Evolutionary conservation across 2,329 filamentous ascomycete genomes (phyloP).

Genomic region (Nannizziopsis barbatae): DNA sequence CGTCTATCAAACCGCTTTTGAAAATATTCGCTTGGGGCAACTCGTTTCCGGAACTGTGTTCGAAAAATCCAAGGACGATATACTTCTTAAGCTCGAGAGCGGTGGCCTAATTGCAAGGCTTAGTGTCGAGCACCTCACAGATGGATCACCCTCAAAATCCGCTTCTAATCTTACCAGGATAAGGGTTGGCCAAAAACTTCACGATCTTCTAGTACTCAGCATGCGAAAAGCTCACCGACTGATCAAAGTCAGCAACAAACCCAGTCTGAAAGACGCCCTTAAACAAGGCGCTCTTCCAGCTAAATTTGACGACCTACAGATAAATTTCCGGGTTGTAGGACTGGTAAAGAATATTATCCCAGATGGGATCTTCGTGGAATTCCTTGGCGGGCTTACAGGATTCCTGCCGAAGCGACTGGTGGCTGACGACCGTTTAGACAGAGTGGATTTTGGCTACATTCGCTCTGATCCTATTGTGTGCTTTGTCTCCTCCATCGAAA

Average conservation of each 20-base stretch:
- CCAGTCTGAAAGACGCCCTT: conserved; percentile 64
- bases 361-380: conserved; percentile 79
- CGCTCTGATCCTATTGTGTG: conserved; percentile 65
- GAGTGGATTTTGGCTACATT: conserved; percentile 66
- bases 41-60: conserved; percentile 67
- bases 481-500: conserved; percentile 61
- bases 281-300: conserved; percentile 61
- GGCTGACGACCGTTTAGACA: conserved; percentile 53
- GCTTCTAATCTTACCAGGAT: conserved; percentile 67
- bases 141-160: conserved; percentile 71
- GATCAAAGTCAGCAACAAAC: conserved; percentile 70
- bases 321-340: conserved; percentile 58
- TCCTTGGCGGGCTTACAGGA: conserved; percentile 64
- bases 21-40: conserved; percentile 60
- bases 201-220: conserved; percentile 73
- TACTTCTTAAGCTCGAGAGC: conserved; percentile 64
- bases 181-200: conserved; percentile 68
- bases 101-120: conserved; percentile 67
- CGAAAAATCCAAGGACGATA: conserved; percentile 67
- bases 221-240: conserved; percentile 68
- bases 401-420: conserved; percentile 71
- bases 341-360: conserved; percentile 77
- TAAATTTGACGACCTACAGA: conserved; percentile 58
- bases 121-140: conserved; percentile 66
- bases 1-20: conserved; percentile 61